phyloP scores from a whole-genome alignment of 768 basidiomycete genomes.

The Sporobolomyces phaffii region DNA sequence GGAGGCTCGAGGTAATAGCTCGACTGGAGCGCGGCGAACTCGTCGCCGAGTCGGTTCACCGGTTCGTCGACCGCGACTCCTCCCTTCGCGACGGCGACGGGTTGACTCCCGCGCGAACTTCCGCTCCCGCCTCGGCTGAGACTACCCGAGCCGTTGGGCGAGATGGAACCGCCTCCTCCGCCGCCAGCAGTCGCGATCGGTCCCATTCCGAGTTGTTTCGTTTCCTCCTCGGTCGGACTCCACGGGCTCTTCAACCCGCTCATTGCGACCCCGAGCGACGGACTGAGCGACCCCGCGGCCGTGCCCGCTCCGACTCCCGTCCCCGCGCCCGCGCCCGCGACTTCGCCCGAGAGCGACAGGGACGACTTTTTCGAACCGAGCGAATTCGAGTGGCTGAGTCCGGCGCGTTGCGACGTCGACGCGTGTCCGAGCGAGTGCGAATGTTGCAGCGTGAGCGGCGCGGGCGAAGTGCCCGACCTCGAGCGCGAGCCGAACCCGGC shows the following conservation, averaged over 20 bases:
- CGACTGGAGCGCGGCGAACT: background rate
- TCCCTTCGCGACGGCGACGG: too few relatives aligned
- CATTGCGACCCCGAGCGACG: conserved; percentile 14
- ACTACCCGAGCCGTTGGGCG: conserved; percentile 8
- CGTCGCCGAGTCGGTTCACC: conserved; percentile 7
- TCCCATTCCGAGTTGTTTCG: conserved; percentile 31
- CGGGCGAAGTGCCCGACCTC: conserved; percentile 19
- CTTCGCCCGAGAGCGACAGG: background rate
- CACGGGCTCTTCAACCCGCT: conserved; percentile 28
- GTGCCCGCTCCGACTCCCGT: background rate
- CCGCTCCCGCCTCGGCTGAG: conserved; percentile 31
- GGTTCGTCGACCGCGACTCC: conserved; percentile 4
- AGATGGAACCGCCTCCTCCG: background rate
- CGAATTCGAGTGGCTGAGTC: conserved; percentile 30
- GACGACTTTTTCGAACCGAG: conserved; percentile 22
- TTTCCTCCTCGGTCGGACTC: conserved; percentile 38
- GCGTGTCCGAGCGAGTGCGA: conserved; percentile 24
- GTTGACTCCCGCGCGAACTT: conserved; percentile 22
- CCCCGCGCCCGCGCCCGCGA: too few relatives aligned
- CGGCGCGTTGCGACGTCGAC: background rate
- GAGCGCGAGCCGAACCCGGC: conserved; percentile 20
- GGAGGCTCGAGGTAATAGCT: background rate
- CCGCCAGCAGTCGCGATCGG: background rate
- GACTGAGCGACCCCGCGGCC: conserved; percentile 6
- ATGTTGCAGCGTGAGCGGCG: conserved; percentile 26